Evolutionary conservation across 805 yeast genomes (phyloP).

Genomic region (Candida dendrica): DNA sequence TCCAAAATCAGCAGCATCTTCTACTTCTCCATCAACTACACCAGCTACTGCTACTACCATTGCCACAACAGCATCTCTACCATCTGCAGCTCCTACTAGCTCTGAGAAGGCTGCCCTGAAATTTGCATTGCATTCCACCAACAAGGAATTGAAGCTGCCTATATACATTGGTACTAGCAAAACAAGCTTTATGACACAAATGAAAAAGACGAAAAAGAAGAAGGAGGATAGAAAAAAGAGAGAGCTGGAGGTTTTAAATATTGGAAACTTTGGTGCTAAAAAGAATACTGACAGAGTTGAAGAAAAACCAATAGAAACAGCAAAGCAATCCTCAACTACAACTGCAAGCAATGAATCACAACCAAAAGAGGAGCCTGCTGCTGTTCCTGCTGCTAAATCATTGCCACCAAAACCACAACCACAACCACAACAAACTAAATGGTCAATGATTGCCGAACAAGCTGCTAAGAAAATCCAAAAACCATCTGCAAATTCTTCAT

Average conservation of each 20-base stretch:
- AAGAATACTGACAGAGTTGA: background rate
- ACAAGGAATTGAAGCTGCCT: slow-evolving; percentile 1
- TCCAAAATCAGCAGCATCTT: background rate
- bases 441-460: slow-evolving; percentile 17
- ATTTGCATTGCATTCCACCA: background rate
- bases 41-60: too few relatives aligned
- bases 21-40: background rate
- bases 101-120: background rate
- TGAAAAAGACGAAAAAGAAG: slow-evolving; percentile 4
- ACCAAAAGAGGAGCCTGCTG: background rate
- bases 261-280: background rate
- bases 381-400: slow-evolving; percentile 12
- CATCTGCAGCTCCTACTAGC: background rate
- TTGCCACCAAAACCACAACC: slow-evolving; percentile 10
- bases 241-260: slow-evolving; percentile 3
- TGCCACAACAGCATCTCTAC: background rate
- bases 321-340: background rate
- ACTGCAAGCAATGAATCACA: background rate
- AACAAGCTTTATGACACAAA: slow-evolving; percentile 5
- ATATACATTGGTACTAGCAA: slow-evolving; percentile 7
- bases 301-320: background rate
- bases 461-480: slow-evolving; percentile 18
- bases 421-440: slow-evolving; percentile 7
- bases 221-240: slow-evolving; percentile 1
- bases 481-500: slow-evolving; percentile 5